These are phyloP conservation scores for Aspergillus amoenus DNA, from an alignment of 2,329 filamentous ascomycete genomes.

Conservation along the genomic window DNA sequence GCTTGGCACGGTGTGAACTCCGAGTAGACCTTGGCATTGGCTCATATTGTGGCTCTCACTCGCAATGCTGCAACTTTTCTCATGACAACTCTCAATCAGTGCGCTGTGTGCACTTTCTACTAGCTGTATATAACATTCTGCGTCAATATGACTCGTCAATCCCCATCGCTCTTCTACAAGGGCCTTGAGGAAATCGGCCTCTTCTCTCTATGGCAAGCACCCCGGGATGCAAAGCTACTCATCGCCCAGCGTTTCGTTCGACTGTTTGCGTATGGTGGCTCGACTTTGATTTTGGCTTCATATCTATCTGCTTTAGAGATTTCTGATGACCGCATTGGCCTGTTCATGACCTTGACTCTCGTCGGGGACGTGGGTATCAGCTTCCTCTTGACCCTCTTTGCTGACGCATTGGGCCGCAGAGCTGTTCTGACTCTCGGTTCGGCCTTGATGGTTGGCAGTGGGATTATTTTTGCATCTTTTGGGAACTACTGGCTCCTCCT, in stretches of 20 bases:
- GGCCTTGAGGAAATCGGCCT: constrained; percentile 37
- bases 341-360: constrained; percentile 66
- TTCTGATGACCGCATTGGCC: constrained; percentile 59
- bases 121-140: not conserved
- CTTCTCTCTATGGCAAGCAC: constrained; percentile 36
- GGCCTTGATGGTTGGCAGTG: constrained; percentile 58
- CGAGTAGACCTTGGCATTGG: constrained; percentile 1
- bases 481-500: constrained; percentile 62
- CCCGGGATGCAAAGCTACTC: constrained; percentile 40
- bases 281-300: constrained; percentile 60
- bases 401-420: constrained; percentile 59
- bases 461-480: constrained; percentile 53
- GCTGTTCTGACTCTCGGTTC: constrained; percentile 55
- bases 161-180: constrained; percentile 1
- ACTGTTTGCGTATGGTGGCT: constrained; percentile 64
- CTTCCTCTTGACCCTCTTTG: constrained; percentile 58
- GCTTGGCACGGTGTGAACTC: not conserved
- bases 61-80: not conserved
- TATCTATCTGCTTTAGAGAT: constrained; percentile 59
- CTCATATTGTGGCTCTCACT: not conserved
- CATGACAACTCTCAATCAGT: not conserved
- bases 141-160: not conserved
- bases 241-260: constrained; percentile 48
- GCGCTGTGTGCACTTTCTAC: too few species aligned
- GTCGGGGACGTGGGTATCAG: constrained; percentile 61